Conservation (phyloP, 2,329 filamentous ascomycete species). For the Alternaria dauci region DNA sequence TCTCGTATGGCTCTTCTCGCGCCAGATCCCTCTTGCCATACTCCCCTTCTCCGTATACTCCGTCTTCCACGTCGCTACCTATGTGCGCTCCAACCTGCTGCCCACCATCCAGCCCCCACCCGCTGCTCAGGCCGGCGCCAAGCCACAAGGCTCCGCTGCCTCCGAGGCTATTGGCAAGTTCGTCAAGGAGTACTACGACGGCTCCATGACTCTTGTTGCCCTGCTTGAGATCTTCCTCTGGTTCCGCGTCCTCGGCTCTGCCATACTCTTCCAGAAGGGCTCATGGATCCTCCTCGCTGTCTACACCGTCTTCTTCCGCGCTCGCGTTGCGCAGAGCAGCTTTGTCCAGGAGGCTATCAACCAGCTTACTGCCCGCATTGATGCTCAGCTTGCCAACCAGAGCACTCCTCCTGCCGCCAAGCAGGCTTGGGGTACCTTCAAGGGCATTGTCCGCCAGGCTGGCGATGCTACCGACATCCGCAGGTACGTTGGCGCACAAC, state of each 20-base stretch:
- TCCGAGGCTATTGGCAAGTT: conserved; percentile 89
- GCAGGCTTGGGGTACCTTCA: conserved; percentile 81
- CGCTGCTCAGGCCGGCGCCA: conserved; percentile 60
- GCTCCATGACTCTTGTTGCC: conserved; percentile 92
- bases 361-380: conserved; percentile 76
- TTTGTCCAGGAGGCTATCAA: conserved; percentile 88
- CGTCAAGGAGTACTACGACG: conserved; percentile 97
- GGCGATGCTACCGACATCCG: conserved; percentile 80
- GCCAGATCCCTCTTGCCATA: conserved; percentile 88
- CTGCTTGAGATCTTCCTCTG: conserved; percentile 87
- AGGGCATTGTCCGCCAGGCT: conserved; percentile 75
- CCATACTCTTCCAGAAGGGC: conserved; percentile 85
- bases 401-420: conserved; percentile 81
- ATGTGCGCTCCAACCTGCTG: conserved; percentile 91
- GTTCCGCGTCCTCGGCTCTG: conserved; percentile 80
- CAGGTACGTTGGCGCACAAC: conserved; percentile 70
- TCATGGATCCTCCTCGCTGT: conserved; percentile 87
- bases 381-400: conserved; percentile 84
- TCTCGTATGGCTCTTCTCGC: conserved; percentile 90
- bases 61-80: conserved; percentile 97
- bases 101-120: conserved; percentile 80
- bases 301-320: conserved; percentile 93
- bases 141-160: conserved; percentile 67
- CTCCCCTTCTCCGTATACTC: conserved; percentile 97
- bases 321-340: conserved; percentile 85